Evolutionary conservation across 2,329 filamentous ascomycete species (phyloP).

Genomic region (Chrysoporthe austroafricana): DNA sequence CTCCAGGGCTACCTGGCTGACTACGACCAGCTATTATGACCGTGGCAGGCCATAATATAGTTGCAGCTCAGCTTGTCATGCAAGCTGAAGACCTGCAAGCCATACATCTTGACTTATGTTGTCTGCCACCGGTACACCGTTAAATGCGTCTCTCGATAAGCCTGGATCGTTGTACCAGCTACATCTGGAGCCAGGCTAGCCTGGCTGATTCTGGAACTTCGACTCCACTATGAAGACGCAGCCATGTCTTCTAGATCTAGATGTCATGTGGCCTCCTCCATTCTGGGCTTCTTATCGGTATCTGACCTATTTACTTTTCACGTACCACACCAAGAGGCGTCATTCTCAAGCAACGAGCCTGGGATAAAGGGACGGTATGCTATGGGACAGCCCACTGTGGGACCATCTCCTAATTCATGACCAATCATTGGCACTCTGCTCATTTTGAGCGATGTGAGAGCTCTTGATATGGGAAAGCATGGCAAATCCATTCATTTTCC

Average conservation of each 20-base stretch:
- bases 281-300: background rate
- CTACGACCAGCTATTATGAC: conserved; percentile 8
- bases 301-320: background rate
- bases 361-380: background rate
- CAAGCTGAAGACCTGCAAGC: background rate
- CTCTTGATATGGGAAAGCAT: background rate
- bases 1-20: conserved; percentile 57
- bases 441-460: background rate
- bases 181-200: background rate
- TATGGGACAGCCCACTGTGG: background rate
- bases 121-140: background rate
- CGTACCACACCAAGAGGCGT: background rate
- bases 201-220: background rate
- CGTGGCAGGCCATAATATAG: background rate
- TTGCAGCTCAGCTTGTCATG: background rate
- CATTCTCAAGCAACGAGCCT: background rate
- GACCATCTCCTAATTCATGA: background rate
- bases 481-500: background rate
- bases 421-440: background rate
- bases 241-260: background rate
- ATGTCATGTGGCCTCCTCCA: background rate
- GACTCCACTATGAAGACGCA: background rate
- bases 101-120: background rate
- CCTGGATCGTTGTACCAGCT: background rate
- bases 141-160: background rate